Evolutionary conservation across 768 basidiomycete species (phyloP).

Genomic region (Lentinula aciculospora): DNA sequence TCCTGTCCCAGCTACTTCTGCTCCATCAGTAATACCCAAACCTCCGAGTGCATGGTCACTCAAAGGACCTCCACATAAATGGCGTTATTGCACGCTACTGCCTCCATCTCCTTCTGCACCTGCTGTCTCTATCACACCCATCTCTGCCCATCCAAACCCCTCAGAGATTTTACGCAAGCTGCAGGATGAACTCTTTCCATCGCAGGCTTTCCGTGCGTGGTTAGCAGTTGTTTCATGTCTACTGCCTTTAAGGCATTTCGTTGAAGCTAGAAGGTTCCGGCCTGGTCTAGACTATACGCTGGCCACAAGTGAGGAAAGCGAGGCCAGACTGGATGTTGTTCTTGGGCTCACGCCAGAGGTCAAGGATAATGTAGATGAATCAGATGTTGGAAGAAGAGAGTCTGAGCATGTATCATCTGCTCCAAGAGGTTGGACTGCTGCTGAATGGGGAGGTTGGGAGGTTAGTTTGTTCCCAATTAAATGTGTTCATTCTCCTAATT

Average conservation of each 20-base stretch:
- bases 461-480: slow-evolving; percentile 30
- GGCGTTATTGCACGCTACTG: slow-evolving; percentile 79
- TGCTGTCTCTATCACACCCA: slow-evolving; percentile 43
- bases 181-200: slow-evolving; percentile 75
- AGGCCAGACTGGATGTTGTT: slow-evolving; percentile 80
- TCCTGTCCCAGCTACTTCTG: not conserved
- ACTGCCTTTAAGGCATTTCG: slow-evolving; percentile 63
- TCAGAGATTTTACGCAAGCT: slow-evolving; percentile 59
- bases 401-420: slow-evolving; percentile 18
- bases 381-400: slow-evolving; percentile 15
- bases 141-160: slow-evolving; percentile 45
- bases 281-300: slow-evolving; percentile 95
- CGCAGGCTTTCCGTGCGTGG: slow-evolving; percentile 89
- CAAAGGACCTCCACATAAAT: slow-evolving; percentile 90
- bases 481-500: slow-evolving; percentile 6
- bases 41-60: slow-evolving; percentile 51
- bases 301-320: slow-evolving; percentile 79
- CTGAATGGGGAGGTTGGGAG: slow-evolving; percentile 94
- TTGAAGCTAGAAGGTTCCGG: slow-evolving; percentile 85
- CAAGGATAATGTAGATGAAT: slow-evolving; percentile 19
- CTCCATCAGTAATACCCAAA: not conserved
- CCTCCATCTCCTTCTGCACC: slow-evolving; percentile 29
- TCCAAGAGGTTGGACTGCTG: slow-evolving; percentile 54
- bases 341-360: slow-evolving; percentile 78
- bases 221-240: slow-evolving; percentile 65